These are phyloP conservation scores for Umbelopsis sp. DNA, from an alignment of 192 early-diverging fungal species.

Conservation along the genomic window DNA sequence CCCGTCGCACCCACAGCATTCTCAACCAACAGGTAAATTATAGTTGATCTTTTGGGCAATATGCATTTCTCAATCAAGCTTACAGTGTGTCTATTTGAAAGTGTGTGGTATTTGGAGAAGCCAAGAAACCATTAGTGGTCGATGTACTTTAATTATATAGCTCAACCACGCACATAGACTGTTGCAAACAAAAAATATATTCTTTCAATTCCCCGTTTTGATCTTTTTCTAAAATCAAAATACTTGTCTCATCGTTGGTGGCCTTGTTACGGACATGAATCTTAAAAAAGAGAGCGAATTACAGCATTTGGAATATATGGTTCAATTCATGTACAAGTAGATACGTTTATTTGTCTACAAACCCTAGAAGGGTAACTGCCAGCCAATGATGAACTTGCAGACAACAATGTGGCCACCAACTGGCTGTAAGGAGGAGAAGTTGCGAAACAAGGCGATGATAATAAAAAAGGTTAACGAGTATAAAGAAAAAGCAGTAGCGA, in stretches of 20 bases:
- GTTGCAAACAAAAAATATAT: conserved; percentile 16
- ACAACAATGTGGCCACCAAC: neutral
- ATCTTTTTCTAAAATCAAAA: too few species aligned
- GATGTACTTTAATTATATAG: neutral
- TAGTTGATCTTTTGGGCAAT: neutral
- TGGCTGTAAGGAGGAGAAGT: conserved; percentile 11
- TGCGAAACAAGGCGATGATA: neutral
- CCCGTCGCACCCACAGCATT: conserved; percentile 65
- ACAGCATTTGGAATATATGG: neutral
- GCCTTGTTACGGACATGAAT: too few species aligned
- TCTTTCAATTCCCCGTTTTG: neutral
- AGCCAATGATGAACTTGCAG: neutral
- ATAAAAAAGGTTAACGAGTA: neutral
- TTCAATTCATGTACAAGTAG: conserved; percentile 17
- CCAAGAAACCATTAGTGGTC: conserved; percentile 31
- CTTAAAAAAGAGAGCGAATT: too few species aligned
- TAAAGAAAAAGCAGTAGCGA: neutral
- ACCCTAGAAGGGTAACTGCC: neutral
- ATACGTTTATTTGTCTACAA: conserved; percentile 18
- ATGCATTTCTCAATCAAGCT: neutral
- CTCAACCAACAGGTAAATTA: conserved; percentile 53
- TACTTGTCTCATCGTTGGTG: too few species aligned
- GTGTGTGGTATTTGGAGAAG: conserved; percentile 70
- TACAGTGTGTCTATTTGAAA: conserved; percentile 22
- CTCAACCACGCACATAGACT: conserved; percentile 22